Evolutionary conservation across 148 eudicot genomes (phyloP).

Genomic region (Heliamphora exappendiculata): DNA sequence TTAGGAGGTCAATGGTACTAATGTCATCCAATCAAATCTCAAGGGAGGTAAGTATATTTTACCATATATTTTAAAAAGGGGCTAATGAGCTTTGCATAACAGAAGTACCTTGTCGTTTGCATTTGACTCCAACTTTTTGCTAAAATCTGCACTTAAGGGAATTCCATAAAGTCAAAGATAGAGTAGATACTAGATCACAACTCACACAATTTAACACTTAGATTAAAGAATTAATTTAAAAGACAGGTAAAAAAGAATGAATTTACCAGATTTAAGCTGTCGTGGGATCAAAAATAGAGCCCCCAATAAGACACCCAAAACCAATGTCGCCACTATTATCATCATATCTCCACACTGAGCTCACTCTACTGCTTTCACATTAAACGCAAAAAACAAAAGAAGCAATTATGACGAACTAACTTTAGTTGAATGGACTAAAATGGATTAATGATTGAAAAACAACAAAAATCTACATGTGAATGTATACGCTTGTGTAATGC

Average conservation of each 20-base stretch:
- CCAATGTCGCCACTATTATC: constrained; percentile 25
- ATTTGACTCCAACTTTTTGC: constrained; percentile 21
- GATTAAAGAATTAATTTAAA: not conserved
- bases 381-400: not conserved
- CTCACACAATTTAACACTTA: not conserved
- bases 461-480: too few species aligned
- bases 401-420: not conserved
- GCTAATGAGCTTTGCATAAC: not conserved
- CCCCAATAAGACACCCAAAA: constrained; percentile 36
- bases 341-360: constrained; percentile 24
- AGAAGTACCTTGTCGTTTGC: constrained; percentile 18
- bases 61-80: not conserved
- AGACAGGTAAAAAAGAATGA: constrained; percentile 1
- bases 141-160: constrained; percentile 30
- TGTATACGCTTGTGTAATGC: too few species aligned
- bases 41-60: too few species aligned
- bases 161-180: constrained; percentile 3
- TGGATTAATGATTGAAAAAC: not conserved
- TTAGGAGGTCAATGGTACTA: too few species aligned
- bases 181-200: not conserved
- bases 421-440: too few species aligned
- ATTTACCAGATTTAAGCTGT: constrained; percentile 47
- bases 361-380: constrained; percentile 7
- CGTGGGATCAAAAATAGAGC: constrained; percentile 44
- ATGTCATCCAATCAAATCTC: too few species aligned